Evolutionary conservation across 2,329 filamentous ascomycete species (phyloP), one percentile per base, ranked within the genome.

Genomic region (Ophiosphaerella korrae): DNA sequence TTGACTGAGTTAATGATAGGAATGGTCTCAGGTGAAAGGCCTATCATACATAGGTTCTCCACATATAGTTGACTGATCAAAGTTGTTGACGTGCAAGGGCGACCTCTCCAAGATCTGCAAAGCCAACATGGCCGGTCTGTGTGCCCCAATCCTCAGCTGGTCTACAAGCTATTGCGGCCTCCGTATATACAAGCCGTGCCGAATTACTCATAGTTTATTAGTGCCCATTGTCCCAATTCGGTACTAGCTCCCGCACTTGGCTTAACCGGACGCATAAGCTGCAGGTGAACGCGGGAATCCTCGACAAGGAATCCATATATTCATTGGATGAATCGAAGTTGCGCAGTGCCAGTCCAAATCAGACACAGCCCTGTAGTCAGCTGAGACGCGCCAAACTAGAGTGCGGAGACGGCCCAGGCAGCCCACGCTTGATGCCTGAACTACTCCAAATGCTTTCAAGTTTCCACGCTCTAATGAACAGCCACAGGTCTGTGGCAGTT

Each of bases 201-300:
- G 37, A 38, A 32, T 32, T 53, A 41, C 38, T 52, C 32, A 42
- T 45, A 45, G 38, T 46, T 45, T 48, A 38, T 52, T 47, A 35
- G 37, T 29, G 46, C 57, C 57, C 57, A 60, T 58, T 60, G 50
- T 32, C 57, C 57, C 35, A 42, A 49, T 49, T 51, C 42, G 45
- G 50, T 50, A 16, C 29, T 58, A 60, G 57, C 48, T 55, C 42
- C 49, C 23, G 37, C 23, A n/a, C 14, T 14, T 38, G 45, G 36
- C 48, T 46, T 26, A 21, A 42, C 48, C 21, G 38, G 16, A 55
- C 47, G 50, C 51, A 42, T 59, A 57, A 59, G 57, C 56, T 43
- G 41, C 50, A 57, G 44, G 45, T 48, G 49, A 38, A 47, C 37
- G 18, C 52, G 40, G 50, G 46, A 34, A 53, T 42, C n/a, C 26